Percentiles rank a stretch among this genome's conserved stretches.
Conservation (phyloP, 2,329 filamentous ascomycete species). For the Conoideocrella luteorostrata region DNA sequence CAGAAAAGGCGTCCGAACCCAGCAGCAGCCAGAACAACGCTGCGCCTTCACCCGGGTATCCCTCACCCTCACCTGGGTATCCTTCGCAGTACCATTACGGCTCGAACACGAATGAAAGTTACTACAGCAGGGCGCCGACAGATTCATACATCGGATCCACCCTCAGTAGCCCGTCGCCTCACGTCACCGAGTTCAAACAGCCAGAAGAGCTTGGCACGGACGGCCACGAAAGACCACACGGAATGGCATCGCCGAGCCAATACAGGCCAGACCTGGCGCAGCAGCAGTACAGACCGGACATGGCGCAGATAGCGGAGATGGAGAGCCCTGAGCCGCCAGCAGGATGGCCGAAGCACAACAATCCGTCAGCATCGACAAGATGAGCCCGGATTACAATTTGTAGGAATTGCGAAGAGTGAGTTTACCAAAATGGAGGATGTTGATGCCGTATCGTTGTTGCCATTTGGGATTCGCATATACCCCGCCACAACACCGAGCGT, state of each 20-base stretch:
- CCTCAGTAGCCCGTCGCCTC: constrained; percentile 4
- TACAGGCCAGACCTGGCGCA: neutral
- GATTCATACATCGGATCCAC: constrained; percentile 10
- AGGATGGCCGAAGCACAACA: neutral
- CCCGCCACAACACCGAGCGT: no score
- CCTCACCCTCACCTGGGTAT: constrained; percentile 2
- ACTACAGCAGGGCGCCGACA: constrained; percentile 1
- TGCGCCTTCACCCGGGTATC: neutral
- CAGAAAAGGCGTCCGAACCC: constrained; percentile 5
- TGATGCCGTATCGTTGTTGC: no score
- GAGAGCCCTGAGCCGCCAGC: constrained; percentile 9
- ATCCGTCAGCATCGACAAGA: neutral
- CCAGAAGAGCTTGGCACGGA: constrained; percentile 9
- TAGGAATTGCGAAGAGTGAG: no score
- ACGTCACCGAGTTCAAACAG: constrained; percentile 4
- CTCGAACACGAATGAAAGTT: constrained; percentile 7
- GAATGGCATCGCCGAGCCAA: neutral
- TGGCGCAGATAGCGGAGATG: constrained; percentile 13
- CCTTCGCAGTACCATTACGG: constrained; percentile 9
- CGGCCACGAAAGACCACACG: neutral
- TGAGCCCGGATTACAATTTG: no score
- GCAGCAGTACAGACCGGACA: neutral
- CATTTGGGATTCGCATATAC: no score
- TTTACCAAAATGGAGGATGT: no score
- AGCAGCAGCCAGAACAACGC: neutral